Evolutionary conservation across 495 filamentous ascomycete species (phyloP), one percentile per base, ranked within the genome.

Genomic region (Penicillium samsonianum): DNA sequence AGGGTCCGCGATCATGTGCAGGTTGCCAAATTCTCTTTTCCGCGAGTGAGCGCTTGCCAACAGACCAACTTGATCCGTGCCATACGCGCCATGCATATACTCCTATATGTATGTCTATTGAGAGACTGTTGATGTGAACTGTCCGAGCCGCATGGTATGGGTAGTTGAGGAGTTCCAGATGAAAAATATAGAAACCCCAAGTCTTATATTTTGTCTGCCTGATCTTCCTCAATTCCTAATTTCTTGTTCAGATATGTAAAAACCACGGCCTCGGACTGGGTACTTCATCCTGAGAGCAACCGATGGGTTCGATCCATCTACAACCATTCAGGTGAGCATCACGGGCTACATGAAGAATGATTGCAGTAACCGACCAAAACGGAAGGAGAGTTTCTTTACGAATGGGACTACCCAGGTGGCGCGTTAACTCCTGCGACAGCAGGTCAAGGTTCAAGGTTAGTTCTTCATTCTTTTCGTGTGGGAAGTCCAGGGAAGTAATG

Each of bases 381-480:
- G 5, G 19, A 61, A 53, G 51, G 7, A 2, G 37, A 51, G 17
- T n/a, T 25, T 25, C 25, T 53, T 22, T 50, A 43, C 20, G 22
- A 55, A 44, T 60, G 58, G 51, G 57, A 59, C 43, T 11, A 16
- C n/a, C 44, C 43, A 17, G 50, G 50, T 16, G 44, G 50, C 11
- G 7, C 10, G 3, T 42, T 26, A 11, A 50, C 42, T 9, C 5
- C 23, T 16, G 17, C 35, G 3, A 14, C 4, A 3, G 12, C 23
- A 16, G n/a, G 4, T 33, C 44, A 47, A 47, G 44, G 2, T 28
- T 17, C 44, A 17, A 38, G 17, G 25, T 30, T 44, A n/a, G 19
- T 28, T 35, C 0, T 22, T 25, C 28, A 51, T 51, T 37, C 31
- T 37, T 22, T 19, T 4, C 3, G 11, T 16, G 10, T 35, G 47